phyloP scores from a whole-genome alignment of 1,139 yeast species.

The Fermentozyma sake region DNA sequence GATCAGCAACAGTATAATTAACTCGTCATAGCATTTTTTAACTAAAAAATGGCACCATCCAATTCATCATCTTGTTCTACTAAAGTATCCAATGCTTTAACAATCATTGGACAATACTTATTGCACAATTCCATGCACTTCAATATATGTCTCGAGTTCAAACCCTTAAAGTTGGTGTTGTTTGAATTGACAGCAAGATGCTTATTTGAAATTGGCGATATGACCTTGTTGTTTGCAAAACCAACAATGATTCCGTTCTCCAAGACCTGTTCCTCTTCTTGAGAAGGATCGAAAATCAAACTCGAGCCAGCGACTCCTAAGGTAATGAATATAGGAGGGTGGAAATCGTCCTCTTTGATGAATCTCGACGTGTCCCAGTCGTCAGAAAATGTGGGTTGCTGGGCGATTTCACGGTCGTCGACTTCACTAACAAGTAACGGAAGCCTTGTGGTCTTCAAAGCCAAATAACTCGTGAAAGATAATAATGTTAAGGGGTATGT shows the following conservation, averaged over 20 bases:
- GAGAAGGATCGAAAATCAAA: conserved; percentile 74
- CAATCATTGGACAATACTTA: conserved; percentile 31
- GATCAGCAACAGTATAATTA: no score
- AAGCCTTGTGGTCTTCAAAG: conserved; percentile 70
- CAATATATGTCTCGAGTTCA: conserved; percentile 23
- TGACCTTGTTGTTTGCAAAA: conserved; percentile 60
- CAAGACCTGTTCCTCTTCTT: conserved; percentile 80
- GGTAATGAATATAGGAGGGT: conserved; percentile 74
- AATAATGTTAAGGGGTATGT: conserved; percentile 74
- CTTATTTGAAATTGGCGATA: conserved; percentile 59
- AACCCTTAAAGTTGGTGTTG: conserved; percentile 39
- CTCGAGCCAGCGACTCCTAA: conserved; percentile 70
- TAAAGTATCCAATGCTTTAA: conserved; percentile 36
- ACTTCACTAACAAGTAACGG: conserved; percentile 68
- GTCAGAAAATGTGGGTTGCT: conserved; percentile 87
- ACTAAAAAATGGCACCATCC: conserved; percentile 18
- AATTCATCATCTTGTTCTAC: conserved; percentile 36
- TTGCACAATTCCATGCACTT: conserved; percentile 28
- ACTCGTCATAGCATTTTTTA: conserved; percentile 66
- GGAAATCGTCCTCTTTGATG: conserved; percentile 37
- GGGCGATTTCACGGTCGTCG: conserved; percentile 61
- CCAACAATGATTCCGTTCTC: conserved; percentile 77
- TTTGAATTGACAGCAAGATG: conserved; percentile 43
- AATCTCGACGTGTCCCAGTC: conserved; percentile 65
- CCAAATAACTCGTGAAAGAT: conserved; percentile 75